Evolutionary conservation across 2,329 filamentous ascomycete species (phyloP), one percentile per base, ranked within the genome.

Genomic region (Aspergillus tanneri): DNA sequence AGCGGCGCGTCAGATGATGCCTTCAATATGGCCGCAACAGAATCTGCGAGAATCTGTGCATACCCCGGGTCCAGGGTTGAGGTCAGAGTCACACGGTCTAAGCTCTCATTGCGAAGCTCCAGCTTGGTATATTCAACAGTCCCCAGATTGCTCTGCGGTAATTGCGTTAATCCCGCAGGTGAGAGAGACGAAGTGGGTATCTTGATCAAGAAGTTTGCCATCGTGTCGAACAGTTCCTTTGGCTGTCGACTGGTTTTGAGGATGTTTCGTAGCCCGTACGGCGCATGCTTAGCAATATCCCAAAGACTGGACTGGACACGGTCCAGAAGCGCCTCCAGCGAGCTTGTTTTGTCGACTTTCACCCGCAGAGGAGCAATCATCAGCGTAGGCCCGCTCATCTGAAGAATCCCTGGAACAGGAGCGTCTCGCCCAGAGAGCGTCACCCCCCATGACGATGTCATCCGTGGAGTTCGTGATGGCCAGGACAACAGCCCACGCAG

Each of bases 401-500:
- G 25, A 11, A 42, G 44, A n/a, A 52, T 34, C 10, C 39, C 49
- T 22, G 28, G 23, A 5, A 52, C 40, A 21, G 49, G 44, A 24
- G 34, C 39, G 30, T 55, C 50, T 8, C 49, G 46, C 9, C 52
- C 52, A 25, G 52, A 49, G 5, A 55, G 43, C 8, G 46, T 46
- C n/a, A 23, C 38, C 46, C 19, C 32, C 53, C 30, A 55, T 53
- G 10, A 40, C 23, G 22, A 55, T 35, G 35, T 55, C 53, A n/a
- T 37, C 25, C 35, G 38, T 32, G 14, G 24, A 18, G 14, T 40
- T 53, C 21, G 50, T 47, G 18, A 47, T 19, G 5, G 32, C 44
- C 12, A 55, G 42, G n/a, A 53, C 42, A 19, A 53, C 30, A 8
- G 50, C 43, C 53, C 53, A 55, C 4, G 53, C 53, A 19, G 43